Percentiles rank a stretch among this genome's conserved stretches.
These are phyloP conservation scores for Tolypocladium cylindrosporum DNA, from an alignment of 2,329 filamentous ascomycete species.

Conservation along the genomic window DNA sequence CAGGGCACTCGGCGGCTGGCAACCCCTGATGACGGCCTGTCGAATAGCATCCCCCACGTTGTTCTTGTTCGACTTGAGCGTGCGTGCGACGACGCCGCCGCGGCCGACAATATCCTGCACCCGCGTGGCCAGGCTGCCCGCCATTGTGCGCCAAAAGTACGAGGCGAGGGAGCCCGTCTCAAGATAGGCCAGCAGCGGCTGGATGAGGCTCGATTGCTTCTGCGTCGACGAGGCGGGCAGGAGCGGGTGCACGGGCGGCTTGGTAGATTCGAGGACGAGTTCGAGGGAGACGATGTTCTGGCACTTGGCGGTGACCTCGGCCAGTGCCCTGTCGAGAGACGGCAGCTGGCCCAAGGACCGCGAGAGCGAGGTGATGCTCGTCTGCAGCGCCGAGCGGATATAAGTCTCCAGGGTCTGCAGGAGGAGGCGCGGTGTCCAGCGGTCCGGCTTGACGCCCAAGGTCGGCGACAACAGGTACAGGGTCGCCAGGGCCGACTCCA, in stretches of 20 bases:
- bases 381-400: slow-evolving; percentile 69
- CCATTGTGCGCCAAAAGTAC: slow-evolving; percentile 89
- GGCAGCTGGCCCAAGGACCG: slow-evolving; percentile 72
- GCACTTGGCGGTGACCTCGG: slow-evolving; percentile 73
- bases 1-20: slow-evolving; percentile 52
- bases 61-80: slow-evolving; percentile 65
- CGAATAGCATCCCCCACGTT: slow-evolving; percentile 66
- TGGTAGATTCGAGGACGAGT: slow-evolving; percentile 59
- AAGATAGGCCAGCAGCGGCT: slow-evolving; percentile 63
- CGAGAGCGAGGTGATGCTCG: slow-evolving; percentile 64
- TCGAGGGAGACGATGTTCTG: slow-evolving; percentile 89
- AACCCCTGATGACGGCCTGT: slow-evolving; percentile 74
- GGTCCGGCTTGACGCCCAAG: slow-evolving; percentile 39
- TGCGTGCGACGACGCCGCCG: slow-evolving; percentile 76
- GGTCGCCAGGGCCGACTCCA: slow-evolving; percentile 63
- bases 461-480: slow-evolving; percentile 75
- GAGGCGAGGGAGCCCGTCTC: slow-evolving; percentile 81
- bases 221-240: slow-evolving; percentile 32
- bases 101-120: slow-evolving; percentile 78
- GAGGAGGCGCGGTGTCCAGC: slow-evolving; percentile 59
- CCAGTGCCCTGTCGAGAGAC: slow-evolving; percentile 68
- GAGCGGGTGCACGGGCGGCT: slow-evolving; percentile 59
- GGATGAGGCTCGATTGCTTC: slow-evolving; percentile 46
- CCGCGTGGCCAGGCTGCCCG: slow-evolving; percentile 61
- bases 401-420: slow-evolving; percentile 72